Base-by-base conservation (phyloP, 352 stramenopile genomes). In the Globisporangium barbulae region DNA sequence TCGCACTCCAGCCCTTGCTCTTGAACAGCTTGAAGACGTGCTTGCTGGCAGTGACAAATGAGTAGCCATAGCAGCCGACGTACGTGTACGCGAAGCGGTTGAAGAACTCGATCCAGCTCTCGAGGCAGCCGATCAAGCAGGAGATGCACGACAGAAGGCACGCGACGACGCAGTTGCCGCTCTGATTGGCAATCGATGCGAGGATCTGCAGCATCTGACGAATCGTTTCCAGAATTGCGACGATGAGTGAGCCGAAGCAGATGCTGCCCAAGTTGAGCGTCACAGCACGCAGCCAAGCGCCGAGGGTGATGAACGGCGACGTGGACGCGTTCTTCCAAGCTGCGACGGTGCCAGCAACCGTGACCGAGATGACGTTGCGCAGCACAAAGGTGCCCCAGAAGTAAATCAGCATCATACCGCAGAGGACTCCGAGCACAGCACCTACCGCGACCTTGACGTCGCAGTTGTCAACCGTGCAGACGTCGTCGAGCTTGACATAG, bases 261-360 rank as follows among this genome's bases (percentile, higher is more conserved):
- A 99, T 98, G 35, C 79, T 96, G 53, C 96, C 96, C 30, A 98
- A 77, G 63, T 93, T 90, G 49, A 90, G 81, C 37, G 93, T 98
- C 57, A 91, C 73, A 0, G 93, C 84, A 28, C 92, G 86, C 30
- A 88, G 61, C 71, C 75, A 91, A 12, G 97, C 82, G 6, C 85
- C 76, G 41, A 91, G 64, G 33, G 83, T 92, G 68, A 91, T 89
- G 70, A 83, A 90, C 37, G 80, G 67, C 47, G 76, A 83, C 28
- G 82, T 89, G 47, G 79, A 77, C 4, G 91, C 77, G 61, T 86
- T 87, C 66, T 91, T 85, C 96, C 96, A 99, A 17, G 88, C 90
- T 19, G 81, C 90, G 28, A 98, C 88, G 0, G 85, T 96, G 25
- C 93, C 93, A 17, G 91, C 83, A 7, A 95, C 88, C 10, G 93